These are phyloP conservation scores for Ophiorrhiza pumila DNA, from an alignment of 257 asterid species.

Conservation along the genomic window DNA sequence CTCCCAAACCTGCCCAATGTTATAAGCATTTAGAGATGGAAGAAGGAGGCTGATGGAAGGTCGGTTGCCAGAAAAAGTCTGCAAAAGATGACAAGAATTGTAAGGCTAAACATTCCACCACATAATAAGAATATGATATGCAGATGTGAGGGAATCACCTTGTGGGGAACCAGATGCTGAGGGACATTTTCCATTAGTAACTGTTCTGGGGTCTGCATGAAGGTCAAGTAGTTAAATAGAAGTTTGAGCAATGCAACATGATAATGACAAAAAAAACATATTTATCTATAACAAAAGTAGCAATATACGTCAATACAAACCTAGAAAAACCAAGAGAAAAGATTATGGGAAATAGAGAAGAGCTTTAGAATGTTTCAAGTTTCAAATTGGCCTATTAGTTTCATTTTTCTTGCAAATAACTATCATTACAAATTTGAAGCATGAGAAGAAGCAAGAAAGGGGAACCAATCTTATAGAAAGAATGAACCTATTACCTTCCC, in stretches of 20 bases:
- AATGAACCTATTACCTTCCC: slow-evolving; percentile 61
- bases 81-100: slow-evolving; percentile 25
- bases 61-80: slow-evolving; percentile 94
- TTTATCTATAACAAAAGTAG: not conserved
- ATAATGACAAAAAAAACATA: not conserved
- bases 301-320: too few relatives aligned
- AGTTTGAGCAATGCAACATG: not conserved
- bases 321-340: too few relatives aligned
- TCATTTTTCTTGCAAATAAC: not conserved
- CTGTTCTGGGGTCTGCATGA: slow-evolving; percentile 78
- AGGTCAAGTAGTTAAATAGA: slow-evolving; percentile 73
- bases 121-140: slow-evolving; percentile 17
- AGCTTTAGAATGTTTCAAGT: too few relatives aligned
- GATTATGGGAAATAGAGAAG: too few relatives aligned
- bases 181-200: slow-evolving; percentile 75
- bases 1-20: slow-evolving; percentile 85
- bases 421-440: not conserved
- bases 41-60: slow-evolving; percentile 91
- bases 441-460: slow-evolving; percentile 1
- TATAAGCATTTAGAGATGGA: slow-evolving; percentile 85
- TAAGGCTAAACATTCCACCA: slow-evolving; percentile 19
- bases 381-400: not conserved
- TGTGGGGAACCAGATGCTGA: slow-evolving; percentile 70
- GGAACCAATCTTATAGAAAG: not conserved
- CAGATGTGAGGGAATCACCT: slow-evolving; percentile 41